Evolutionary conservation across 2,329 filamentous ascomycete species (phyloP), one percentile per base, ranked within the genome.

Genomic region (Alternaria sp.): DNA sequence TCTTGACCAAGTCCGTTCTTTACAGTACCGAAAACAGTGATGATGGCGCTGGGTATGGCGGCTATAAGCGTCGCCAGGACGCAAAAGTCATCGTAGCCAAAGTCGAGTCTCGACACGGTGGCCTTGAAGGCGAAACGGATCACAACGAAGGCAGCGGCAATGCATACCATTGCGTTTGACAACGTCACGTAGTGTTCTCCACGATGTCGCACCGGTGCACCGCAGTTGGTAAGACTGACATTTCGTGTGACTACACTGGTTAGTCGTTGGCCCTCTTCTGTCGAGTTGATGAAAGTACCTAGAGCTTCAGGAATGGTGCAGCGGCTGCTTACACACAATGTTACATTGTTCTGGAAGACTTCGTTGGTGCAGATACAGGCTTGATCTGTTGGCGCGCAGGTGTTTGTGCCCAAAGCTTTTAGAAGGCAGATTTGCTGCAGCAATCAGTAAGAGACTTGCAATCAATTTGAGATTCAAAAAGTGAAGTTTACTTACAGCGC

Each of bases 1-100:
- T 87, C 84, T 24, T 72, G 79, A 1, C 85, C 84, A 7, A 86
- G 73, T 1, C 85, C 85, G 34, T 72, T 66, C 43, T 63, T 63
- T 9, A 67, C 56, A 22, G 66, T 70, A 8, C 71, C 71, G 26
- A 59, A 62, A 8, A 70, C 67, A 8, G 64, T 75, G 24, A 76
- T 63, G 28, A 76, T 61, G 18, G 74, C 71, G 38, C 67, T 72
- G 5, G 75, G 71, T 11, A 68, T 55, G 7, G 69, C 66, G 5
- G 62, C 42, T 14, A 74, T 52, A 32, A 71, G 47, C 4, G 70
- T 71, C 16, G 66, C 52, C 5, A 76, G 51, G 7, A 78, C 67
- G 51, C 67, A 64, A 57, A 71, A 77, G 59, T 82, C 81, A 64
- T 82, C 81, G 63, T 66, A 70, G 12, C 80, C 78, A 63, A 81